Evolutionary conservation across 2,329 filamentous ascomycete genomes (phyloP).

Genomic region (Aspergillus chevalieri): DNA sequence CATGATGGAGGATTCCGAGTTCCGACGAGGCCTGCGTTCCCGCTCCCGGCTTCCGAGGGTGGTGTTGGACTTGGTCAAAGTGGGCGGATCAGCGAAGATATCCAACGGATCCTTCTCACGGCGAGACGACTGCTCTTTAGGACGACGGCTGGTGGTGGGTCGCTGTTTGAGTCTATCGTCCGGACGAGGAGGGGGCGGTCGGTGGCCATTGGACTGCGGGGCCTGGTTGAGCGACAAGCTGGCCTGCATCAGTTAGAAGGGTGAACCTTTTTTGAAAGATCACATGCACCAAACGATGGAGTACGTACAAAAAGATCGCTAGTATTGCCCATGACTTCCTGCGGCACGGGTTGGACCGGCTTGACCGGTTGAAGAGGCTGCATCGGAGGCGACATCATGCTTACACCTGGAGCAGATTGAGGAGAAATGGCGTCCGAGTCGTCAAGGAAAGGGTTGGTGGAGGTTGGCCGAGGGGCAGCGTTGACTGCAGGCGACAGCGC

Average conservation of each 20-base stretch:
- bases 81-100: conserved; percentile 45
- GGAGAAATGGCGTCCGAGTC: conserved; percentile 34
- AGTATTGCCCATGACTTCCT: conserved; percentile 43
- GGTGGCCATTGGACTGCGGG: conserved; percentile 32
- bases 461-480: conserved; percentile 41
- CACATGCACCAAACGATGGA: background rate
- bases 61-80: conserved; percentile 16
- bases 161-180: conserved; percentile 28
- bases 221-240: conserved; percentile 32
- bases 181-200: conserved; percentile 27
- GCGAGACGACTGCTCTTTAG: conserved; percentile 19
- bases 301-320: conserved; percentile 57
- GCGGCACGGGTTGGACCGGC: conserved; percentile 11
- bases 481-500: conserved; percentile 34
- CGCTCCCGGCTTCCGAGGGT: conserved; percentile 30
- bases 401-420: conserved; percentile 28
- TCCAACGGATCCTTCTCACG: conserved; percentile 35
- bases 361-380: conserved; percentile 9
- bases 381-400: conserved; percentile 24
- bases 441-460: conserved; percentile 59
- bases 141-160: conserved; percentile 21
- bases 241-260: conserved; percentile 22
- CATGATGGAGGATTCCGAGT: conserved; percentile 59
- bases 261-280: background rate
- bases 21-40: conserved; percentile 47